phyloP scores from a whole-genome alignment of 768 basidiomycete genomes.

The Panaeolus papilionaceus region DNA sequence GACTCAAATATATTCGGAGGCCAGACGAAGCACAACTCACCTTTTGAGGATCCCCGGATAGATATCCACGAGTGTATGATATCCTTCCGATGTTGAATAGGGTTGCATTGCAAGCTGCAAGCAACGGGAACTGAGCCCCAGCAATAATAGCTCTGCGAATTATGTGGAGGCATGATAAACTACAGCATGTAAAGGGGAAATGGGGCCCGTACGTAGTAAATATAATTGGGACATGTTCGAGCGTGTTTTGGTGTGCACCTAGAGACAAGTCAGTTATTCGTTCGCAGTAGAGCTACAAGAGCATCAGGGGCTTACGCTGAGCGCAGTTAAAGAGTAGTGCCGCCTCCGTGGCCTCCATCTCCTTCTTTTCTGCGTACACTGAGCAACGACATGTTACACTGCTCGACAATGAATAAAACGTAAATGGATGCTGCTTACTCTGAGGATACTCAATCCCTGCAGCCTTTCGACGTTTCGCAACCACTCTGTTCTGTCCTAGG shows the following conservation, averaged over 20 bases:
- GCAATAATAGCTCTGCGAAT: constrained; percentile 44
- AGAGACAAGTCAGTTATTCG: not conserved
- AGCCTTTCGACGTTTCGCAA: constrained; percentile 49
- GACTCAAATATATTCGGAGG: no score
- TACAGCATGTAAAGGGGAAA: constrained; percentile 1
- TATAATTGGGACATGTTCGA: constrained; percentile 55
- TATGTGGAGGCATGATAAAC: not conserved
- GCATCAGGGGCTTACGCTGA: constrained; percentile 55
- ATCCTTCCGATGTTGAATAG: constrained; percentile 50
- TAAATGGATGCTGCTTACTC: constrained; percentile 41
- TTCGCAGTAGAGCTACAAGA: no score
- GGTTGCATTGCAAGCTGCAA: constrained; percentile 43
- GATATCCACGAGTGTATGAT: constrained; percentile 51
- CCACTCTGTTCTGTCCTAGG: constrained; percentile 49
- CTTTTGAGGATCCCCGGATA: constrained; percentile 48
- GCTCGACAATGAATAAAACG: no score
- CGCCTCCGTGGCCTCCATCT: constrained; percentile 54
- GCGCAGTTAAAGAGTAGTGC: constrained; percentile 73
- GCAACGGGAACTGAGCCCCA: constrained; percentile 47
- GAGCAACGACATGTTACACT: not conserved
- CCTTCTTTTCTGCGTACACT: constrained; percentile 76
- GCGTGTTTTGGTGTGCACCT: constrained; percentile 77
- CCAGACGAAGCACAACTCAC: constrained; percentile 28
- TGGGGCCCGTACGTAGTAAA: constrained; percentile 43
- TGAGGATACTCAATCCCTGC: constrained; percentile 74